Base-by-base conservation (phyloP, 2,329 filamentous ascomycete species). In the Cordyceps tenuipes region DNA sequence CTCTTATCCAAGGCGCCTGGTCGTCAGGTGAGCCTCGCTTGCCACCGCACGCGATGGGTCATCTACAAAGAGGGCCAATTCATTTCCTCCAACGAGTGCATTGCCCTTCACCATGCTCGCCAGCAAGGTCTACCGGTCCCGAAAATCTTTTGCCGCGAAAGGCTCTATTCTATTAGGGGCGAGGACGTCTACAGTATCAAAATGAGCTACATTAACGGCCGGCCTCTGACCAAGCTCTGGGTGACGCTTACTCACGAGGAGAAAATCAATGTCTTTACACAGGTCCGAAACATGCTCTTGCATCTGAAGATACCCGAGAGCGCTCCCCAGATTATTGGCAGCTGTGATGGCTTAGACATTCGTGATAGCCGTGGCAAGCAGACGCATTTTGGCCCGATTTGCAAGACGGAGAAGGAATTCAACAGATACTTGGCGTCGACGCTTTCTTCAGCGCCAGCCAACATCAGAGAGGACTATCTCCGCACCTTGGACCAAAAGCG, bases 361-460 rank as follows among this genome's bases (percentile, higher is more conserved):
- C 59, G 64, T 3, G 65, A 67, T 48, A 53, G 26, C 5, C 60
- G 63, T 3, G 2, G 52, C 2, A 36, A 56, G 19, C 48, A 47
- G 10, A 63, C 60, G 3, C 56, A 64, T 54, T 57, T 44, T 26
- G 59, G 51, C 7, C 62, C 62, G 0, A 17, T 59, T 3, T 66
- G 63, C 21, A 7, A 36, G 12, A 41, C 56, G 15, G 62, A 66
- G 49, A 23, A 34, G 0, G 62, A 48, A 2, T 67, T 67, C 50
- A 66, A 67, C 61, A 58, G 62, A 1, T 65, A 57, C 23, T 21
- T 66, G 3, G 13, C 66, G 17, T 47, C 49, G 6, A 46, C 47
- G 0, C 51, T 66, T 1, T 21, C 43, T 0, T 3, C 55, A 1
- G 60, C 51, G 0, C 64, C 65, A 9, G n/a, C 31, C 2, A 41